Conservation (phyloP, 2,329 filamentous ascomycete species). For the Biscogniauxia marginata region DNA sequence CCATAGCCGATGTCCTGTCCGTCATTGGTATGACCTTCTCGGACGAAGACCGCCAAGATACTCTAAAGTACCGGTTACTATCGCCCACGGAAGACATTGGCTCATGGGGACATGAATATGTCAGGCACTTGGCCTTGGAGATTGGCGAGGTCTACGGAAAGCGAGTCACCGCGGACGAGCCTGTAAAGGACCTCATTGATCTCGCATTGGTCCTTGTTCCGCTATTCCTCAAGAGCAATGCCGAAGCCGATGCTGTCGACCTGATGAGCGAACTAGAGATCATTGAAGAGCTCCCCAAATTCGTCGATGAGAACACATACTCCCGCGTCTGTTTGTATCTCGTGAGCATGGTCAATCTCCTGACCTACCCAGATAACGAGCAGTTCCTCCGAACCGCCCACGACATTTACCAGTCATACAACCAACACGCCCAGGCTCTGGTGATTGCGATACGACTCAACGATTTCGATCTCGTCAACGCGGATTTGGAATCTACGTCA, state of each 20-base stretch:
- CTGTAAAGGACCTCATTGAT: slow-evolving; percentile 79
- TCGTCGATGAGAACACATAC: slow-evolving; percentile 92
- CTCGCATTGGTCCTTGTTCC: slow-evolving; percentile 84
- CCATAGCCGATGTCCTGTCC: slow-evolving; percentile 91
- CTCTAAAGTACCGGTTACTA: slow-evolving; percentile 89
- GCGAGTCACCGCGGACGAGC: slow-evolving; percentile 80
- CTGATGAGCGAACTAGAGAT: slow-evolving; percentile 96
- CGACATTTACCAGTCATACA: slow-evolving; percentile 89
- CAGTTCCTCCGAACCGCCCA: slow-evolving; percentile 91
- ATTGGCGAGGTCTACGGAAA: slow-evolving; percentile 93
- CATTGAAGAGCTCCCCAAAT: slow-evolving; percentile 85
- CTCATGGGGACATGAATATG: slow-evolving; percentile 98
- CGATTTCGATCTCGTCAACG: slow-evolving; percentile 76
- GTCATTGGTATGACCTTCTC: slow-evolving; percentile 99
- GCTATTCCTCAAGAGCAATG: slow-evolving; percentile 94
- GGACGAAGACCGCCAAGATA: slow-evolving; percentile 93
- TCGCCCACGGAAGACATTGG: slow-evolving; percentile 89
- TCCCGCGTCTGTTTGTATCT: slow-evolving; percentile 93
- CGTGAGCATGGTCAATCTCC: slow-evolving; percentile 96
- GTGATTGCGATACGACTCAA: slow-evolving; percentile 92
- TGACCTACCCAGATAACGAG: slow-evolving; percentile 97
- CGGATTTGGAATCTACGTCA: slow-evolving; percentile 75
- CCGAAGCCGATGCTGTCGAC: slow-evolving; percentile 96
- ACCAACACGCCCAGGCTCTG: slow-evolving; percentile 90
- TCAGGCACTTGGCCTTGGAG: slow-evolving; percentile 90